phyloP scores from a whole-genome alignment of 2,329 filamentous ascomycete species.

The Verticillium albo-atrum region DNA sequence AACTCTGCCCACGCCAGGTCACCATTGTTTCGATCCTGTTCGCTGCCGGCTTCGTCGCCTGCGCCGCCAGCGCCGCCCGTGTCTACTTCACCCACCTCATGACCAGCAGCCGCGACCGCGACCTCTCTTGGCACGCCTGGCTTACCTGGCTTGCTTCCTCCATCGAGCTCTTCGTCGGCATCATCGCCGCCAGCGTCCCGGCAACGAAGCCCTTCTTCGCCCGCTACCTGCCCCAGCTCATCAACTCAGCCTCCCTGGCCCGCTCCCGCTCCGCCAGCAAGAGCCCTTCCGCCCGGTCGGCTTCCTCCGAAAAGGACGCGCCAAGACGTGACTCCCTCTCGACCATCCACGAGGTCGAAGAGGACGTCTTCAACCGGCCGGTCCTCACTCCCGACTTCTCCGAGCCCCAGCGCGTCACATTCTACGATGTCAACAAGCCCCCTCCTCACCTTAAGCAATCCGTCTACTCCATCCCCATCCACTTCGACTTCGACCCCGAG shows the following conservation, averaged over 20 bases:
- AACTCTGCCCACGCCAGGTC: conserved; percentile 42
- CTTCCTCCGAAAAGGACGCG: not conserved
- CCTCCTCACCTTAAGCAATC: conserved; percentile 17
- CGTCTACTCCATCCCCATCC: conserved; percentile 11
- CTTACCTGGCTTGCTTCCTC: conserved; percentile 24
- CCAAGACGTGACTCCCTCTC: conserved; percentile 1
- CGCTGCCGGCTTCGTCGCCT: conserved; percentile 43
- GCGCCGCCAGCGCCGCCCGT: conserved; percentile 29
- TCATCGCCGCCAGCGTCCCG: conserved; percentile 10
- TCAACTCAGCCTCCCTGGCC: conserved; percentile 4
- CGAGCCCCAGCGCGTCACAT: conserved; percentile 8
- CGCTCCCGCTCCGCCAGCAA: conserved; percentile 1
- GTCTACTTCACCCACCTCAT: conserved; percentile 29
- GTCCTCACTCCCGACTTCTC: conserved; percentile 1
- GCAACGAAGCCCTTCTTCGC: conserved; percentile 16
- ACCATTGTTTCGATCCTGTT: conserved; percentile 42
- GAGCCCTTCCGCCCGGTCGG: not conserved
- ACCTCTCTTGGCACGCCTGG: conserved; percentile 31
- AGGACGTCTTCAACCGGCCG: not conserved
- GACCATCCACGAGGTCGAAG: conserved; percentile 1
- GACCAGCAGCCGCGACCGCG: conserved; percentile 18
- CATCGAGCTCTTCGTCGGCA: conserved; percentile 9
- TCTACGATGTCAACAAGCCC: conserved; percentile 21
- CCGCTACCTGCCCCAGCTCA: conserved; percentile 10
- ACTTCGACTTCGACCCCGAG: conserved; percentile 5